Base-by-base conservation (phyloP, 176 grass and related monocot species). In the Guadua angustifolia region DNA sequence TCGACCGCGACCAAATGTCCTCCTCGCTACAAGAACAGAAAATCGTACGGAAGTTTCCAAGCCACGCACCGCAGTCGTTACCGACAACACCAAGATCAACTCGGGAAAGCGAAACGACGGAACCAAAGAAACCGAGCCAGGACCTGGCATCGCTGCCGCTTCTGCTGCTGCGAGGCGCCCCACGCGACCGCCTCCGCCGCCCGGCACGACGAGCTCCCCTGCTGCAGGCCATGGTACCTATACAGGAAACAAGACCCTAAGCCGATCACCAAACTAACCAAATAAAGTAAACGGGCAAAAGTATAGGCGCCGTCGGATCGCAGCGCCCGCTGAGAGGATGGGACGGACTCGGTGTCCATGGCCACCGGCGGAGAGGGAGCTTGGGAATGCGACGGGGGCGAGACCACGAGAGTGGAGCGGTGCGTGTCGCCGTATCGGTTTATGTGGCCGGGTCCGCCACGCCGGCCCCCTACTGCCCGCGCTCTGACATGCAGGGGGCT, bases 61-160 rank as follows among this genome's bases (percentile, higher is more conserved):
- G 44, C 67, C 40, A 9, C 67, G 26, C 29, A 29, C 29, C 29
- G 29, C 29, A 29, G 29, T 29, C 29, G 29, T 29, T 7, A 40
- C 79, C 33, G 1, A 53, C 4, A 11, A 17, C 11, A 68, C 47
- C 22, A 24, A 38, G 56, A 75, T 51, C 68, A 32, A 47, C 58
- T 5, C 32, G 61, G 76, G 21, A 46, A 13, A 21, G n/a, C 56
- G 35, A 25, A 39, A 35, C 21, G n/a, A n/a, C 17, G 43, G 32
- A 43, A 19, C 2, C n/a, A 14, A 17, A 14, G 1, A 24, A 44
- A 22, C 6, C 65, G 14, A 38, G 45, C 36, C 19, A 25, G 29
- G 18, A 90, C 88, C 88, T 86, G 57, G 88, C 84, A 90, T 7
- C 88, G 88, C 88, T 86, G 84, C 58, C 88, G 88, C 79, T 90